phyloP scores from a whole-genome alignment of 2,329 filamentous ascomycete species.

The Lecanicillium sp. region DNA sequence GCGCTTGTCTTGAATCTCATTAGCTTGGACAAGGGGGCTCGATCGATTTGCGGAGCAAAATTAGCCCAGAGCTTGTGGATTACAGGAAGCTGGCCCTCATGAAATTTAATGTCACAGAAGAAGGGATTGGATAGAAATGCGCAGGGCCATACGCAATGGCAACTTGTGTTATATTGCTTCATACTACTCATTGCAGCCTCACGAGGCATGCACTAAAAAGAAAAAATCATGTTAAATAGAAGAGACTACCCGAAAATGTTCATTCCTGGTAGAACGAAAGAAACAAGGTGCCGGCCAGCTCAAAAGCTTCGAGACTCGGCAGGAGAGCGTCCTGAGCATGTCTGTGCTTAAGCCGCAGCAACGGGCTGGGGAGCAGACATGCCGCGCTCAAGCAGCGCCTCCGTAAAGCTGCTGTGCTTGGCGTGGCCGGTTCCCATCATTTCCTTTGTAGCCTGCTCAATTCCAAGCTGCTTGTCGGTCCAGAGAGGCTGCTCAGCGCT shows the following conservation, averaged over 20 bases:
- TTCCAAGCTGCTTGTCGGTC: slow-evolving; percentile 80
- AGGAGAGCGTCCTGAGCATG: background rate
- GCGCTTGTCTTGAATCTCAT: too few species aligned
- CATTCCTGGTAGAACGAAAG: background rate
- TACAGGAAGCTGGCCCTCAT: background rate
- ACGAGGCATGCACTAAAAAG: background rate
- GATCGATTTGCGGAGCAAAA: too few species aligned
- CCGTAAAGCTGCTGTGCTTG: slow-evolving; percentile 37
- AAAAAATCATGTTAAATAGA: background rate
- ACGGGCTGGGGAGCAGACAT: slow-evolving; percentile 21
- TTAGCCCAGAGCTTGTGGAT: too few species aligned
- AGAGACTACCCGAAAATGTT: background rate
- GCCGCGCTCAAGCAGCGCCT: slow-evolving; percentile 52
- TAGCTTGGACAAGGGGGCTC: too few species aligned
- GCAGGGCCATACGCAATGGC: too few species aligned
- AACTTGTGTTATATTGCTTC: background rate
- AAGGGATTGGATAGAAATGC: too few species aligned
- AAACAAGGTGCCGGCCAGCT: slow-evolving; percentile 1
- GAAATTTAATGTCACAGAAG: too few species aligned
- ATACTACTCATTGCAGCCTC: background rate
- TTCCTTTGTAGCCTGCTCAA: slow-evolving; percentile 57
- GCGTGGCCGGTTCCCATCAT: slow-evolving; percentile 39
- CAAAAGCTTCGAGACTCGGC: too few species aligned
- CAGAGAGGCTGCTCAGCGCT: slow-evolving; percentile 67
- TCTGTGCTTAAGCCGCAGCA: slow-evolving; percentile 17